These are phyloP conservation scores for Hypomyces perniciosus DNA, from an alignment of 2,329 filamentous ascomycete genomes.

Conservation along the genomic window DNA sequence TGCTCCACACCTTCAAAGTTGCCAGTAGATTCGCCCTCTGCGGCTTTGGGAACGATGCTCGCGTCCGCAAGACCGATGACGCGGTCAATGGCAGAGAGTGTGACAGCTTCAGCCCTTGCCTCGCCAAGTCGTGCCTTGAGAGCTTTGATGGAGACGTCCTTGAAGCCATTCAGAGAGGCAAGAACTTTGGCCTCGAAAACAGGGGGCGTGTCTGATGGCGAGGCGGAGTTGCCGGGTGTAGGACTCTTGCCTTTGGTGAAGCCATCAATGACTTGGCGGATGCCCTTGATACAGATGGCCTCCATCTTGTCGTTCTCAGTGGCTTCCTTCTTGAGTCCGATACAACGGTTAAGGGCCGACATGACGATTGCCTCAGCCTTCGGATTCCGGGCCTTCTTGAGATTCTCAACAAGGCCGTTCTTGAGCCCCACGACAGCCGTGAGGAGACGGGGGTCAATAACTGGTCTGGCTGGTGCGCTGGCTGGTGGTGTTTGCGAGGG, in stretches of 20 bases:
- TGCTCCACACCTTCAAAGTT: slow-evolving; percentile 36
- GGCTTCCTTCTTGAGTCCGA: slow-evolving; percentile 41
- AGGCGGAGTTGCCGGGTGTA: slow-evolving; percentile 24
- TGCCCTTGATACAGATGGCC: slow-evolving; percentile 39
- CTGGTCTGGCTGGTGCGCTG: slow-evolving; percentile 25
- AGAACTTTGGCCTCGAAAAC: slow-evolving; percentile 37
- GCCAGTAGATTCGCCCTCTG: slow-evolving; percentile 26
- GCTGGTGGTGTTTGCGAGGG: slow-evolving; percentile 22
- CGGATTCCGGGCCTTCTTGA: slow-evolving; percentile 37
- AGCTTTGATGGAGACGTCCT: slow-evolving; percentile 38
- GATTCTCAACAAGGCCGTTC: slow-evolving; percentile 40
- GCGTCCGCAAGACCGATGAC: slow-evolving; percentile 42
- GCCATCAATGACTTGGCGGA: slow-evolving; percentile 38
- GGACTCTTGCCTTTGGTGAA: slow-evolving; percentile 33
- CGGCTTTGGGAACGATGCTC: slow-evolving; percentile 33
- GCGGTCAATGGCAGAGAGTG: slow-evolving; percentile 46
- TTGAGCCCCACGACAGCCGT: slow-evolving; percentile 40
- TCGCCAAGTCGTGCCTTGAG: slow-evolving; percentile 36
- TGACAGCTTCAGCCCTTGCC: slow-evolving; percentile 39
- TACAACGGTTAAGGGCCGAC: slow-evolving; percentile 46
- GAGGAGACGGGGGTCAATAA: slow-evolving; percentile 40
- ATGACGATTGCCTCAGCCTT: slow-evolving; percentile 44
- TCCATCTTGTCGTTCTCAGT: slow-evolving; percentile 43
- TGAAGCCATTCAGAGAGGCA: slow-evolving; percentile 38
- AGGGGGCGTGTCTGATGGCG: slow-evolving; percentile 20